Conservation (phyloP, 2,329 filamentous ascomycete species). For the Monilinia fructigena region DNA sequence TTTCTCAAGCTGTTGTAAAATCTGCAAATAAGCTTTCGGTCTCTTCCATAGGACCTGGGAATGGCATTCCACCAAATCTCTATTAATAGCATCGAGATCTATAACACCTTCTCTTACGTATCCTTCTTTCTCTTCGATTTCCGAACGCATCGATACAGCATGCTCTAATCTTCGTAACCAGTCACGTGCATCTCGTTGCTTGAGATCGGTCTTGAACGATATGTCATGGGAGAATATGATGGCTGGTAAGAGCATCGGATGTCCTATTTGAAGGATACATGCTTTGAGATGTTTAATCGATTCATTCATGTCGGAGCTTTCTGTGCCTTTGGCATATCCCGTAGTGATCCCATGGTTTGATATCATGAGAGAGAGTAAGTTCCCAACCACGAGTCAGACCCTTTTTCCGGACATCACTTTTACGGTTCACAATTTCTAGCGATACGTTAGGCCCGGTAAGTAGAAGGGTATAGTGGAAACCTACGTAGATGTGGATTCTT, state of each 20-base stretch:
- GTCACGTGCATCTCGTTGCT: constrained; percentile 61
- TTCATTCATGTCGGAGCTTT: constrained; percentile 53
- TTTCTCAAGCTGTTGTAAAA: constrained; percentile 50
- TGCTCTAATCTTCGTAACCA: constrained; percentile 62
- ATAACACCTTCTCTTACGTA: constrained; percentile 54
- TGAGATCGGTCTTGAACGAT: constrained; percentile 55
- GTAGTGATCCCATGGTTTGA: constrained; percentile 55
- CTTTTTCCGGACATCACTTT: constrained; percentile 65
- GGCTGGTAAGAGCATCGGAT: constrained; percentile 58
- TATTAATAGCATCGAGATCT: constrained; percentile 59
- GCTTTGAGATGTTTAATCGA: constrained; percentile 51
- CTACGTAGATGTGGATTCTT: constrained; percentile 56
- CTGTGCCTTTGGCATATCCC: constrained; percentile 61
- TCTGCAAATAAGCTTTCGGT: constrained; percentile 58
- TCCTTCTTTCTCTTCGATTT: constrained; percentile 45
- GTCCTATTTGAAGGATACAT: constrained; percentile 51
- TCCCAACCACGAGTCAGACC: constrained; percentile 64
- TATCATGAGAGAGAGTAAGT: constrained; percentile 59
- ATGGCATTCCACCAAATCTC: constrained; percentile 63
- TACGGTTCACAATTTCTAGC: constrained; percentile 60
- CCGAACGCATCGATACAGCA: constrained; percentile 55
- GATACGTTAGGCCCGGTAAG: constrained; percentile 1
- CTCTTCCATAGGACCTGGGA: constrained; percentile 62
- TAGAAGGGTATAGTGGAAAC: constrained; percentile 31
- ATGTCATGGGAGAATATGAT: constrained; percentile 60